phyloP scores from a whole-genome alignment of 1,139 yeast species.

The Debaryomyces coudertii region DNA sequence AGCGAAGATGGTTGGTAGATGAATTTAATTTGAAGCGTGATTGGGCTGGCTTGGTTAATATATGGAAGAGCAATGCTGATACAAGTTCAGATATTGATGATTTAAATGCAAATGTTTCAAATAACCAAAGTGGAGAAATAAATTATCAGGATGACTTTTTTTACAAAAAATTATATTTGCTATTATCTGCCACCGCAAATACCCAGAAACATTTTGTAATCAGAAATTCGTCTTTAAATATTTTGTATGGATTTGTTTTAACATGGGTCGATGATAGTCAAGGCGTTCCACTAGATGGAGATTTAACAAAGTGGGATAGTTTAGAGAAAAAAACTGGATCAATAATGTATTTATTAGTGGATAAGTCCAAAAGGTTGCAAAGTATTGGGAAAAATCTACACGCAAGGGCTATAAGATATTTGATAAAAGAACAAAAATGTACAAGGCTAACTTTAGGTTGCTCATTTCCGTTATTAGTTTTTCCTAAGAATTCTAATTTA shows the following conservation, averaged over 20 bases:
- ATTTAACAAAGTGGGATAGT: slow-evolving; percentile 15
- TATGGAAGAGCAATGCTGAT: slow-evolving; percentile 38
- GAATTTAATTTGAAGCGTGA: slow-evolving; percentile 57
- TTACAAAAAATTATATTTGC: slow-evolving; percentile 34
- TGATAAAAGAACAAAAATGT: slow-evolving; percentile 50
- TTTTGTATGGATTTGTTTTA: slow-evolving; percentile 58
- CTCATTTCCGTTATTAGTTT: slow-evolving; percentile 54
- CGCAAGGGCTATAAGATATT: slow-evolving; percentile 56
- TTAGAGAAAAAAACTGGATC: slow-evolving; percentile 39
- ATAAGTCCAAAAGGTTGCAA: slow-evolving; percentile 57
- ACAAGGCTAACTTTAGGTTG: slow-evolving; percentile 48
- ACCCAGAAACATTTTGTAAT: slow-evolving; percentile 59
- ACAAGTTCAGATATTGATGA: slow-evolving; percentile 11
- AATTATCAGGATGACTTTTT: slow-evolving; percentile 33
- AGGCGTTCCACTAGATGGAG: slow-evolving; percentile 22
- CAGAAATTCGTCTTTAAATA: slow-evolving; percentile 59
- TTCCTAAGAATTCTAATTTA: slow-evolving; percentile 37
- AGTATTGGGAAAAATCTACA: slow-evolving; percentile 63
- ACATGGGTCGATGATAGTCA: slow-evolving; percentile 53
- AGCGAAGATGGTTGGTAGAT: slow-evolving; percentile 64
- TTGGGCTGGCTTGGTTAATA: slow-evolving; percentile 49
- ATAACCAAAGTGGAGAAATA: slow-evolving; percentile 16
- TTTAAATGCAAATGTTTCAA: neutral
- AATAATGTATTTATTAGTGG: slow-evolving; percentile 55
- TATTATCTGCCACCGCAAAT: slow-evolving; percentile 30